A percentile compares a stretch with the other conserved stretches of the same genome.
phyloP scores from a whole-genome alignment of 129 eudicot species.

The Chrysanthemum makinoi region DNA sequence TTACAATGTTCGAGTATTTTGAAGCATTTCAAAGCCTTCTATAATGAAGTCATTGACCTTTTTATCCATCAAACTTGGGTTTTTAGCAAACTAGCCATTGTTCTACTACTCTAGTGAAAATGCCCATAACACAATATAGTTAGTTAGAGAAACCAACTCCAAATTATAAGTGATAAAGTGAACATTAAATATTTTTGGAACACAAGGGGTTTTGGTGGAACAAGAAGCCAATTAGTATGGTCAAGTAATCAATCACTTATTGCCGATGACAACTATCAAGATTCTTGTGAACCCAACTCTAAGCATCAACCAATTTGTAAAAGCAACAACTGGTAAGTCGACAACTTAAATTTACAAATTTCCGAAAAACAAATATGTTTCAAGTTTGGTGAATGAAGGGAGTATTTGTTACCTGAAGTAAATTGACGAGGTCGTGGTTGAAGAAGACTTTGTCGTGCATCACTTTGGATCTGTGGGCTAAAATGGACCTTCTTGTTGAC shows the following conservation, averaged over 20 bases:
- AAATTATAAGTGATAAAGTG: neutral
- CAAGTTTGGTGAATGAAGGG: neutral
- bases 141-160: neutral
- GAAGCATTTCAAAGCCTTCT: neutral
- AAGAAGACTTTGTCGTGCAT: slow-evolving; percentile 58
- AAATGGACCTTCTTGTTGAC: slow-evolving; percentile 91
- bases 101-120: neutral
- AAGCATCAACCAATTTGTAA: neutral
- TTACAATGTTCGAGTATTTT: slow-evolving; percentile 15
- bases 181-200: neutral
- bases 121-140: slow-evolving; percentile 2
- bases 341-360: neutral
- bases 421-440: slow-evolving; percentile 58
- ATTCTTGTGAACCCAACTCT: slow-evolving; percentile 9
- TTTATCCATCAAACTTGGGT: neutral
- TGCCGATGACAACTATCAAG: slow-evolving; percentile 2
- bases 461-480: slow-evolving; percentile 65
- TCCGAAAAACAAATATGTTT: neutral
- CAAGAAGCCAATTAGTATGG: slow-evolving; percentile 14
- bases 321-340: neutral
- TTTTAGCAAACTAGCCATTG: slow-evolving; percentile 1
- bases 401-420: slow-evolving; percentile 61
- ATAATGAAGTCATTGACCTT: neutral
- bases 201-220: neutral
- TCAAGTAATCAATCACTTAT: slow-evolving; percentile 15